A percentile compares a stretch with the other conserved stretches of the same genome.
These are phyloP conservation scores for Fusarium austroafricanum DNA, from an alignment of 2,329 filamentous ascomycete species.

Conservation along the genomic window DNA sequence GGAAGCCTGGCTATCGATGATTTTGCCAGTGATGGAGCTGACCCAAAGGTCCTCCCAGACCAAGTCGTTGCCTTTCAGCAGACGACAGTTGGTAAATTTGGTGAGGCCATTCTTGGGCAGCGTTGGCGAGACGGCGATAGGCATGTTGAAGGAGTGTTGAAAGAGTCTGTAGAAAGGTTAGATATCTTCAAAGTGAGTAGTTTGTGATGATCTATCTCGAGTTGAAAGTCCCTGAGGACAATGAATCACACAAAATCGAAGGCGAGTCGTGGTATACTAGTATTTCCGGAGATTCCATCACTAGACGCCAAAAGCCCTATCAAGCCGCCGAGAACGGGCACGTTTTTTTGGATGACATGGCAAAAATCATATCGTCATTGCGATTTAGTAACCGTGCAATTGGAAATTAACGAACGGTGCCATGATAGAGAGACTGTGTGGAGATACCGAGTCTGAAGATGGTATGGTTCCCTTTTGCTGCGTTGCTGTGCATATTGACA, in stretches of 20 bases:
- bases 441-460: conserved; percentile 18
- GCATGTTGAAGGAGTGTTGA: conserved; percentile 53
- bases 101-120: conserved; percentile 70
- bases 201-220: conserved; percentile 7
- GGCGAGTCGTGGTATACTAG: conserved; percentile 35
- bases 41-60: conserved; percentile 89
- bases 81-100: conserved; percentile 89
- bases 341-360: conserved; percentile 21
- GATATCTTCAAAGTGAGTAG: conserved; percentile 11
- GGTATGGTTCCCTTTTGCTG: conserved; percentile 31
- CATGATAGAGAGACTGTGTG: conserved; percentile 30
- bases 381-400: conserved; percentile 27
- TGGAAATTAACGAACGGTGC: conserved; percentile 28
- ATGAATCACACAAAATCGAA: conserved; percentile 9
- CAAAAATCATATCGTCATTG: conserved; percentile 33
- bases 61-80: conserved; percentile 75
- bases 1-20: conserved; percentile 75
- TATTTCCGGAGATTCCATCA: conserved; percentile 19
- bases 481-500: conserved; percentile 33
- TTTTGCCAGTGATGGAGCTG: conserved; percentile 82
- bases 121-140: conserved; percentile 57
- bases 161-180: conserved; percentile 13
- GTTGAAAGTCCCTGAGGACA: conserved; percentile 22
- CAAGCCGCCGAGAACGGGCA: conserved; percentile 36
- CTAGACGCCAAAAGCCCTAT: conserved; percentile 23